A percentile compares a stretch with the other conserved stretches of the same genome.
These are phyloP conservation scores for Fraxinus latifolia DNA, from an alignment of 305 asterid species.

Conservation along the genomic window DNA sequence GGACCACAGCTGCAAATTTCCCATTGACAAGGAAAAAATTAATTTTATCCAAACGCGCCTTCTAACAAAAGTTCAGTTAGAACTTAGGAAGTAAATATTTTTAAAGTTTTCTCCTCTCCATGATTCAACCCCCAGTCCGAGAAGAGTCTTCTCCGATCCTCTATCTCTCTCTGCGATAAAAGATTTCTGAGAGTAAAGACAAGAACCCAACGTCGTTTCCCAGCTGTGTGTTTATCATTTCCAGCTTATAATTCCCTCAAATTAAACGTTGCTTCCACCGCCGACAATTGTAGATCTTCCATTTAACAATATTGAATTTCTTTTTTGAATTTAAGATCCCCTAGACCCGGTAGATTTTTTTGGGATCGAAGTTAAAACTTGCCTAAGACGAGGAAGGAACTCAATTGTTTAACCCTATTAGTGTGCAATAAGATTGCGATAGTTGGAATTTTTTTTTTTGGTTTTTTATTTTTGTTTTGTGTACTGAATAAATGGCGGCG, in stretches of 20 bases:
- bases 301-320: neutral
- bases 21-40: neutral
- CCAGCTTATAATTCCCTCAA: neutral
- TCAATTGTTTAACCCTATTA: constrained; percentile 22
- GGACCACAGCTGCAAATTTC: neutral
- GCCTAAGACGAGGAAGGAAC: neutral
- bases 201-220: neutral
- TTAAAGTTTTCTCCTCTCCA: neutral
- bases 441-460: constrained; percentile 16
- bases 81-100: no score
- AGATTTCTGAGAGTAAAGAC: neutral
- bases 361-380: constrained; percentile 20
- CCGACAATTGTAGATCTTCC: constrained; percentile 26
- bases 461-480: constrained; percentile 3
- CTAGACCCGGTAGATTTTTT: neutral
- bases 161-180: constrained; percentile 26
- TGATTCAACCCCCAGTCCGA: constrained; percentile 37
- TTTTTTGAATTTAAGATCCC: constrained; percentile 5
- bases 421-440: constrained; percentile 33
- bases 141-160: constrained; percentile 21
- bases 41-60: neutral
- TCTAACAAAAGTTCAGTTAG: neutral
- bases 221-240: neutral
- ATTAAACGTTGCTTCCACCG: constrained; percentile 13
- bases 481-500: constrained; percentile 40